These are phyloP conservation scores for Boletus holoroseus DNA, from an alignment of 1,284 basidiomycete species.

Conservation along the genomic window DNA sequence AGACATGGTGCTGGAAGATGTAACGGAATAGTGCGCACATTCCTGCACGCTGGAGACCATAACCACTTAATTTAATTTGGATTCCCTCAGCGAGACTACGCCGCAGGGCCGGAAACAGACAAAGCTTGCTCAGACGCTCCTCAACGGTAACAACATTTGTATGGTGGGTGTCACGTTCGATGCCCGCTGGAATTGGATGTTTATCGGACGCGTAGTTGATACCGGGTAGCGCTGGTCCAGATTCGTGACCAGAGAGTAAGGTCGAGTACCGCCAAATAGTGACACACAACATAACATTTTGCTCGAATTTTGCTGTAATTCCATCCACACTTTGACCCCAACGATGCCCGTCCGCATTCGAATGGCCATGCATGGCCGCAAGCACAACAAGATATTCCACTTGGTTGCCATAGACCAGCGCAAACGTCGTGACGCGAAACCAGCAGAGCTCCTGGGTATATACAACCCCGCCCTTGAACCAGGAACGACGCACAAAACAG, in stretches of 20 bases:
- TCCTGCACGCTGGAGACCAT: background rate
- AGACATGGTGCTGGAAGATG: conserved; percentile 99
- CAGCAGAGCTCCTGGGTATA: conserved; percentile 84
- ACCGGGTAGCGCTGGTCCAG: conserved; percentile 74
- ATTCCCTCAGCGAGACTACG: conserved; percentile 68
- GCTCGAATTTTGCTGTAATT: background rate
- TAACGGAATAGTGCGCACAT: conserved; percentile 82
- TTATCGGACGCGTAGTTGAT: conserved; percentile 49
- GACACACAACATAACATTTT: conserved; percentile 14
- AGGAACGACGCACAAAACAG: conserved; percentile 53
- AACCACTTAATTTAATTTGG: conserved; percentile 15
- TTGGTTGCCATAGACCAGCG: conserved; percentile 80
- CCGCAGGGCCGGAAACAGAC: conserved; percentile 80
- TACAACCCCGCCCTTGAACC: conserved; percentile 66
- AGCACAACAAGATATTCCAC: conserved; percentile 80
- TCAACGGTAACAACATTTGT: conserved; percentile 98
- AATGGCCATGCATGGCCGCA: conserved; percentile 78
- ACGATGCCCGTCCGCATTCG: conserved; percentile 82
- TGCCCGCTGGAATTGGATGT: background rate
- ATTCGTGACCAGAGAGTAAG: conserved; percentile 27
- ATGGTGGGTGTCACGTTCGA: conserved; percentile 59
- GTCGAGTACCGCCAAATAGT: conserved; percentile 23
- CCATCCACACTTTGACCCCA: background rate
- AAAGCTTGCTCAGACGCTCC: conserved; percentile 80
- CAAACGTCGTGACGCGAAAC: conserved; percentile 79